These are phyloP conservation scores for Rhizopus microsporus DNA, from an alignment of 371 early-diverging fungal species.

Conservation along the genomic window DNA sequence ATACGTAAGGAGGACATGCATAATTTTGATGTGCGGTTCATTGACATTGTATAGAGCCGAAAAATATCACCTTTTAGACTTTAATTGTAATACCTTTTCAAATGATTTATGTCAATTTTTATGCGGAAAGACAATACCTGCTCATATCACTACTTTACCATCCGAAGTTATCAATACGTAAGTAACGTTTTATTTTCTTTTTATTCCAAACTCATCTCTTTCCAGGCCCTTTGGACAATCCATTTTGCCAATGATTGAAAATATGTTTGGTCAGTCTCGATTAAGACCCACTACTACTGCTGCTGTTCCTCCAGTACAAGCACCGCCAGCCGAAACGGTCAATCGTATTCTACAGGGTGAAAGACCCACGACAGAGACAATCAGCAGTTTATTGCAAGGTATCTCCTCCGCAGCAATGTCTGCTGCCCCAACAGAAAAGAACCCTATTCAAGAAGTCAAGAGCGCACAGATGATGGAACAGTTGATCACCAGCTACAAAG, in stretches of 20 bases:
- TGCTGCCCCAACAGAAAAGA: conserved; percentile 27
- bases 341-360: not conserved
- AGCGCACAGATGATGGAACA: conserved; percentile 35
- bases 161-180: conserved; percentile 69
- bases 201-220: not conserved
- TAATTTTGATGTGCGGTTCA: not conserved
- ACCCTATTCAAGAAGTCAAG: conserved; percentile 34
- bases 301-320: conserved; percentile 10
- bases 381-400: conserved; percentile 27
- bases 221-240: conserved; percentile 77
- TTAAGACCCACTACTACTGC: conserved; percentile 14
- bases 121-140: conserved; percentile 75
- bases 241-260: conserved; percentile 77
- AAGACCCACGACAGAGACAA: conserved; percentile 7
- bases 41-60: conserved; percentile 48
- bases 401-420: conserved; percentile 45
- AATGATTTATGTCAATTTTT: conserved; percentile 81
- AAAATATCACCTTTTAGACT: conserved; percentile 87
- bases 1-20: conserved; percentile 47
- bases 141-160: conserved; percentile 73
- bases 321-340: conserved; percentile 11
- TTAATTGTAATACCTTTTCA: conserved; percentile 87
- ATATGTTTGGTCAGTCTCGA: conserved; percentile 71
- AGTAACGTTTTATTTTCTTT: conserved; percentile 11
- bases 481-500: conserved; percentile 48